These are phyloP conservation scores for Themeda triandra DNA, from an alignment of 176 grass and related monocot genomes.

Conservation along the genomic window DNA sequence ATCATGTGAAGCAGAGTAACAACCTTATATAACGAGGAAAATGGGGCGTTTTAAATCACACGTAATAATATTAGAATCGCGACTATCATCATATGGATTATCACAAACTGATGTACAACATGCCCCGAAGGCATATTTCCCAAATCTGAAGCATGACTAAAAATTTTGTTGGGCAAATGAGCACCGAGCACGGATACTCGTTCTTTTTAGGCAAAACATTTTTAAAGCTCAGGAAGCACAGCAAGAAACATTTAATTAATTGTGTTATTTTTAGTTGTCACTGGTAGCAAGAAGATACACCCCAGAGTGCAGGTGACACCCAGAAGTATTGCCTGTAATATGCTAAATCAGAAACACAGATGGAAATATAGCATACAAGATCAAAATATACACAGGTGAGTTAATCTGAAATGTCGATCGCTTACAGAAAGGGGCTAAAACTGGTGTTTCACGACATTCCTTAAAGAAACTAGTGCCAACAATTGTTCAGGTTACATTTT, in stretches of 20 bases:
- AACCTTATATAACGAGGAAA: neutral
- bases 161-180: constrained; percentile 22
- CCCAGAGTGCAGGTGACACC: neutral
- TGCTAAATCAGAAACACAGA: neutral
- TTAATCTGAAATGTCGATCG: neutral
- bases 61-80: too few species aligned
- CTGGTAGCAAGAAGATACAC: neutral
- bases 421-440: neutral
- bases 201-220: neutral
- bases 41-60: too few species aligned
- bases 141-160: constrained; percentile 50
- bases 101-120: too few species aligned
- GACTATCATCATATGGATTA: too few species aligned
- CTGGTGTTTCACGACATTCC: neutral
- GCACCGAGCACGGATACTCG: neutral
- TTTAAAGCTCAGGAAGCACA: too few species aligned
- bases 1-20: neutral
- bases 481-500: constrained; percentile 20
- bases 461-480: neutral
- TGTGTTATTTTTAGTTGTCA: neutral
- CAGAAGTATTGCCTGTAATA: neutral
- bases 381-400: neutral
- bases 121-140: constrained; percentile 63
- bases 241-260: neutral
- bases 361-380: neutral